Evolutionary conservation across 1,139 yeast genomes (phyloP), one percentile per base, ranked within the genome.

Genomic region (Yamadazyma epiphylla): DNA sequence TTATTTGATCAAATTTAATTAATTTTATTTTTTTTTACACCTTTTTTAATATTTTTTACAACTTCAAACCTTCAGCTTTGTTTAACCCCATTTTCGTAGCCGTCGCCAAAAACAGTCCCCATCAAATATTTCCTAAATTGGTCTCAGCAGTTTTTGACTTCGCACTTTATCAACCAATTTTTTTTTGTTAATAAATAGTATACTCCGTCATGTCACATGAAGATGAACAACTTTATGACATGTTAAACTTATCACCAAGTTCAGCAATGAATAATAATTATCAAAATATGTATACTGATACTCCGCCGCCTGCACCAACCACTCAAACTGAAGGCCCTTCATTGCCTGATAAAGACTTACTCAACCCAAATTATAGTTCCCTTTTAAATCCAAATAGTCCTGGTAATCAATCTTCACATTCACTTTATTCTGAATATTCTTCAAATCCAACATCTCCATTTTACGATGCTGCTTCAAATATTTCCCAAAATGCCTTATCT

Each of bases 371-470:
- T 38, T 4, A 26, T 19, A 78, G 95, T 11, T 80, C 89, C 43
- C 74, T 88, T 51, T 86, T 91, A 54, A 89, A 89, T 59, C 97
- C 97, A 40, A 89, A 89, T 55, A 89, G 91, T 48, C 97, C 98
- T 28, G 89, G 97, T 16, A 91, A 87, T 55, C 97, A 91, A 62
- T 89, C 97, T 13, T 85, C 96, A 20, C 95, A 91, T 28, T 53
- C 58, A 3, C 35, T 47, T 13, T 50, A 64, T 38, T 62, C 70
- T 4, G 74, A 67, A 6, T 57, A 49, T 19, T 59, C 67, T 4
- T 61, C 64, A 37, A 60, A 60, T 33, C 64, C 69, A 3, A 60
- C 58, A 13, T 57, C 65, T 23, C 71, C 72, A 3, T 68, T 45
- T 38, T 48, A 53, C 23, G 73, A 65, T 36, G 71, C 70, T 1